Conservation (phyloP, 2,329 filamentous ascomycete species). For the Stemphylium beticola region DNA sequence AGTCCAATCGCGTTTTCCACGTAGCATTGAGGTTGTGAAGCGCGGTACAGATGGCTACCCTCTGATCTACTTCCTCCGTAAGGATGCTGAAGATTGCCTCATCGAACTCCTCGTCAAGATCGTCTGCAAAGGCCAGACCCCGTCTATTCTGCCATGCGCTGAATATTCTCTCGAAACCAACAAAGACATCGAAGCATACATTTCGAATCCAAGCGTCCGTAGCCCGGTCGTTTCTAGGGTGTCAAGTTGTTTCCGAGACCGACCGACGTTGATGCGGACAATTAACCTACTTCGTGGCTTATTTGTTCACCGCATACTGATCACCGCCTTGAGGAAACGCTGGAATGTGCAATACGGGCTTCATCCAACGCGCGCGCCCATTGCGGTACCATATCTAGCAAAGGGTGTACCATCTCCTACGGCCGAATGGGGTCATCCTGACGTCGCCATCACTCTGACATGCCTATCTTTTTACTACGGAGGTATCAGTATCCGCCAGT, state of each 20-base stretch:
- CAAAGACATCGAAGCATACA: conserved; percentile 41
- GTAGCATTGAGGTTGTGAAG: conserved; percentile 58
- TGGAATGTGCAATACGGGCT: conserved; percentile 69
- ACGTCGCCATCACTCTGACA: conserved; percentile 55
- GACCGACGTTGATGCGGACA: conserved; percentile 50
- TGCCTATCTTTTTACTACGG: conserved; percentile 67
- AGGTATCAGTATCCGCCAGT: conserved; percentile 59
- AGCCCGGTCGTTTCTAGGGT: conserved; percentile 24
- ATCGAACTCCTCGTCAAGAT: conserved; percentile 36
- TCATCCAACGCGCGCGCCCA: conserved; percentile 57
- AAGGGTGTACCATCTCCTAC: conserved; percentile 68
- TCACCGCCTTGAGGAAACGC: conserved; percentile 65
- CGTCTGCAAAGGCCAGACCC: conserved; percentile 39
- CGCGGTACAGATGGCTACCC: conserved; percentile 55
- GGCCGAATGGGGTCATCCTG: conserved; percentile 72
- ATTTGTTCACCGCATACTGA: conserved; percentile 64
- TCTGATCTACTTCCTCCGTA: conserved; percentile 61
- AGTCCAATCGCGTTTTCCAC: conserved; percentile 51
- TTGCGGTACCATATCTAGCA: conserved; percentile 69
- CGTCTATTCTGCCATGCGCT: conserved; percentile 33
- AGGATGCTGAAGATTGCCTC: conserved; percentile 43
- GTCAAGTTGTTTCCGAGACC: conserved; percentile 41
- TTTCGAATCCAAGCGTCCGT: conserved; percentile 35
- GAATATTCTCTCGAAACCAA: conserved; percentile 18
- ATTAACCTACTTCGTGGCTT: conserved; percentile 69